These are phyloP conservation scores for Annulohypoxylon stygium DNA, from an alignment of 495 filamentous ascomycete species.

Conservation along the genomic window DNA sequence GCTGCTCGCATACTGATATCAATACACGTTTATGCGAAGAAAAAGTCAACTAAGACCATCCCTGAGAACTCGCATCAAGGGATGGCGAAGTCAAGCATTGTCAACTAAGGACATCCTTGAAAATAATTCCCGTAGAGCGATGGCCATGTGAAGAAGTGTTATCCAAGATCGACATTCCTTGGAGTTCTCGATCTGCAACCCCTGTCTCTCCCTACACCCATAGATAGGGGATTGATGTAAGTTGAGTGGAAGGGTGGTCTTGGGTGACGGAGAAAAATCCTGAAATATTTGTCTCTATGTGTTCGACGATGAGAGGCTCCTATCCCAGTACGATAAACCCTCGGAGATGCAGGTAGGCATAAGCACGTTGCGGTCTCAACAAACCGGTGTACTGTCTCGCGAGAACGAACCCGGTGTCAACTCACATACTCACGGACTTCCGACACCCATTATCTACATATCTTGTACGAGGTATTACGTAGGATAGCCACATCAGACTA, in stretches of 20 bases:
- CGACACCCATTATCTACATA: slow-evolving; percentile 26
- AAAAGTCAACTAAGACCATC: slow-evolving; percentile 7
- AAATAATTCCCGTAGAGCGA: background rate
- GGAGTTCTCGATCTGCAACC: slow-evolving; percentile 2
- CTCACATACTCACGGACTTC: slow-evolving; percentile 35
- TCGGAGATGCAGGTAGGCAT: background rate
- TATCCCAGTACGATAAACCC: slow-evolving; percentile 16
- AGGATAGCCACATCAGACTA: slow-evolving; percentile 22
- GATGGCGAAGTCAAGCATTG: background rate
- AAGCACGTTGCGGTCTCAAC: background rate
- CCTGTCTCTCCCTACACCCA: slow-evolving; percentile 14
- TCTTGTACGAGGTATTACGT: slow-evolving; percentile 4
- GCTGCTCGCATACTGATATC: slow-evolving; percentile 28
- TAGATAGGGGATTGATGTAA: background rate
- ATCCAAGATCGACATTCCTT: background rate
- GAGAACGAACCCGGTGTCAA: slow-evolving; percentile 5
- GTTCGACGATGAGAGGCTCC: background rate
- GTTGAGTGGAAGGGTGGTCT: slow-evolving; percentile 14
- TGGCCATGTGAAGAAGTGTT: background rate
- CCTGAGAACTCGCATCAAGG: background rate
- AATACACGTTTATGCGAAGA: slow-evolving; percentile 15
- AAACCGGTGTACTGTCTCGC: background rate
- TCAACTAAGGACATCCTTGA: background rate
- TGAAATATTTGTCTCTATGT: slow-evolving; percentile 13
- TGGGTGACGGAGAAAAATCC: slow-evolving; percentile 19